These are phyloP conservation scores for Mucor mucedo DNA, from an alignment of 371 early-diverging fungal species.

Conservation along the genomic window DNA sequence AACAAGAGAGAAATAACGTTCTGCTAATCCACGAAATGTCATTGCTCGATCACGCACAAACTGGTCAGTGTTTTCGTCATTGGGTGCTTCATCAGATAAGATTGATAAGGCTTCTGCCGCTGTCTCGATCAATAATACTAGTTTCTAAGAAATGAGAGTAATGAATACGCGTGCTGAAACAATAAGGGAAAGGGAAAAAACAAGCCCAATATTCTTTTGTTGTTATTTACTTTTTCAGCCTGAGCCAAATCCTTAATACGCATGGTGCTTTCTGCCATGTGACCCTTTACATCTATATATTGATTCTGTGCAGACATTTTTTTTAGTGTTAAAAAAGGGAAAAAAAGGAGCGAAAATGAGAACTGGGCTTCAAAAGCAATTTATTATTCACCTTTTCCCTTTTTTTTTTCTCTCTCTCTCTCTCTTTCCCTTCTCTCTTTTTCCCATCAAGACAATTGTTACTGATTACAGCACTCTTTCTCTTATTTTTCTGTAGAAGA, in stretches of 20 bases:
- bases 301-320: conserved; percentile 16
- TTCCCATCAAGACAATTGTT: not conserved
- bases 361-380: not conserved
- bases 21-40: conserved; percentile 38
- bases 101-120: conserved; percentile 47
- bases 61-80: conserved; percentile 35
- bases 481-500: not conserved
- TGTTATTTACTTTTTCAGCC: conserved; percentile 41
- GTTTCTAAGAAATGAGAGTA: conserved; percentile 33
- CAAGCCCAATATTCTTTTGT: not conserved
- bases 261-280: conserved; percentile 46
- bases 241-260: conserved; percentile 49
- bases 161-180: not conserved
- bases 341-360: not conserved
- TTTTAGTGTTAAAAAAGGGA: not conserved
- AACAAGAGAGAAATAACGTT: conserved; percentile 47
- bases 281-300: conserved; percentile 24
- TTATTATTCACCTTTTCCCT: not conserved
- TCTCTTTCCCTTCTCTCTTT: not conserved
- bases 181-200: too few species aligned
- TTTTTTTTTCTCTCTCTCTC: not conserved
- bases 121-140: conserved; percentile 47
- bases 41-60: conserved; percentile 32
- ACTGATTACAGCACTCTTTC: too few species aligned
- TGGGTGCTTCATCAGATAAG: conserved; percentile 38